A percentile compares a stretch with the other conserved stretches of the same genome.
phyloP scores from a whole-genome alignment of 2,329 filamentous ascomycete genomes.

The Neophaeococcomyces aloes region DNA sequence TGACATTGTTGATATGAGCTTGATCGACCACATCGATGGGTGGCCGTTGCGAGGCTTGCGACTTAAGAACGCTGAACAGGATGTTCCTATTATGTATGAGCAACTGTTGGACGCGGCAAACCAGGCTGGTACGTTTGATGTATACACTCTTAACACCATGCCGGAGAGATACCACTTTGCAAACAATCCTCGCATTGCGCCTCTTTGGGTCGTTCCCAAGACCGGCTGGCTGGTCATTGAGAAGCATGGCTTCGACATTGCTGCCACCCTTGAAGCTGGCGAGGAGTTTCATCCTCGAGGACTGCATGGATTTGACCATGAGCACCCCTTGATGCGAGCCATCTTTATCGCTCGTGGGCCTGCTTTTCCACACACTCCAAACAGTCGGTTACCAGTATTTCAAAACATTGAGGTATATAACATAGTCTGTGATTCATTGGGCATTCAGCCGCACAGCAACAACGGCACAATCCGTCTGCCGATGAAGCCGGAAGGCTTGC shows the following conservation, averaged over 20 bases:
- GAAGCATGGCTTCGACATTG: conserved; percentile 65
- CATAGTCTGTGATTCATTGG: conserved; percentile 79
- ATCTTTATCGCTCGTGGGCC: conserved; percentile 90
- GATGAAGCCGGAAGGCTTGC: conserved; percentile 34
- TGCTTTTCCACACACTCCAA: conserved; percentile 75
- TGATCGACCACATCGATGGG: conserved; percentile 78
- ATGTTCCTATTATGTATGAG: conserved; percentile 59
- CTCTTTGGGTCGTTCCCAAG: conserved; percentile 86
- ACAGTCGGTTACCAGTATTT: conserved; percentile 69
- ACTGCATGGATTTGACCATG: conserved; percentile 88
- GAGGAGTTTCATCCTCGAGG: conserved; percentile 68
- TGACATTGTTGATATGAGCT: conserved; percentile 65
- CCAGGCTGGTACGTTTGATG: conserved; percentile 55
- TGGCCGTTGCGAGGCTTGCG: conserved; percentile 89
- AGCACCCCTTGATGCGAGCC: conserved; percentile 89
- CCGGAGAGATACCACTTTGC: conserved; percentile 86
- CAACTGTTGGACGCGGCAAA: conserved; percentile 40
- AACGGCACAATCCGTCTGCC: conserved; percentile 65
- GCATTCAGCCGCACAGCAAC: conserved; percentile 62
- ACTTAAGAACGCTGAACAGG: conserved; percentile 54
- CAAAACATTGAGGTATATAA: conserved; percentile 96
- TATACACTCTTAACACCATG: conserved; percentile 83
- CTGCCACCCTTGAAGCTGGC: conserved; percentile 53
- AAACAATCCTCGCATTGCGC: conserved; percentile 79
- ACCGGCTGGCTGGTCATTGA: conserved; percentile 86